Base-by-base conservation (phyloP, 164 flowering plant genomes). In the Dillenia turbinata region DNA sequence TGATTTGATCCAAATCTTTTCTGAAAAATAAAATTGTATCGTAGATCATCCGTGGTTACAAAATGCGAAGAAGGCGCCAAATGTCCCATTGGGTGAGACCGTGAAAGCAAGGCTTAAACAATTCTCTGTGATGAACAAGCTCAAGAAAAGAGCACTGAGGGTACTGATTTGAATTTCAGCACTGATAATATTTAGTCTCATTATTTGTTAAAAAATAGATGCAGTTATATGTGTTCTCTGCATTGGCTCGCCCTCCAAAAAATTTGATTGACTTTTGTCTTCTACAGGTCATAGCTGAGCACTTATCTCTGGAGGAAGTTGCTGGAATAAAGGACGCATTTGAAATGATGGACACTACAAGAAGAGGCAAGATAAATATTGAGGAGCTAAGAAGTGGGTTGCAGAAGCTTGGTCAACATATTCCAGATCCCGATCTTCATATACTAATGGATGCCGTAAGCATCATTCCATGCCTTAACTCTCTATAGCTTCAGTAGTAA, bases 311-410 rank as follows among this genome's bases (percentile, higher is more conserved):
- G 57, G 98, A 92, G 77, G 98, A 92, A 80, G 91, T 79, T 5
- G 98, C 95, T 61, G 95, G 86, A 53, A 85, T 92, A 49, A 89
- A 85, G 73, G 98, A 89, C n/a, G 78, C 84, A 53, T 92, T 92
- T 71, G 78, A 81, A 9, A 73, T 66, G 82, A 89, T 92, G 95
- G 98, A 92, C 69, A 67, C 70, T 14, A 71, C 63, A 57, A 86
- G 85, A 22, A 74, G 60, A 58, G 98, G 98, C 52, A 81, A 80
- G 73, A 78, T 92, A 54, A 85, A 82, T 64, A 69, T 86, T 40
- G 86, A 80, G 16, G 90, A 89, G 69, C 77, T 88, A 47, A 83
- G 70, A 63, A 53, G 22, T 52, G 96, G 98, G 14, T 60, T 89
- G 72, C 85, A 75, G n/a, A 85, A 85, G 67, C 77, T 85, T 65